phyloP scores from a whole-genome alignment of 2,329 filamentous ascomycete species.

The Penicillium digitatum region DNA sequence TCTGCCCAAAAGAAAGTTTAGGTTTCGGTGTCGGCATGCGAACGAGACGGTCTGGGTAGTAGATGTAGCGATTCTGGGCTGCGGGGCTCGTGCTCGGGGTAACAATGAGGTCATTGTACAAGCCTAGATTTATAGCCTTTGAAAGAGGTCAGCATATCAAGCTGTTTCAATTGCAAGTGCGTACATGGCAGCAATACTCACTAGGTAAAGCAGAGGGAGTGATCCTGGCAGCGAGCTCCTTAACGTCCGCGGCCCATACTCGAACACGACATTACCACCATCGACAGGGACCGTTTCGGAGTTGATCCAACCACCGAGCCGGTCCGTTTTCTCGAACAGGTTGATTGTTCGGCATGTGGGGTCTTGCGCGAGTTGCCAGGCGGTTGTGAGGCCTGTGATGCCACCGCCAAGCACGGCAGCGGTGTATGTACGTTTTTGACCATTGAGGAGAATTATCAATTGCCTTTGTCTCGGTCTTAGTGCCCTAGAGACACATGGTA shows the following conservation, averaged over 20 bases:
- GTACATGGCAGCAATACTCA: slow-evolving; percentile 40
- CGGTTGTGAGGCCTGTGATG: slow-evolving; percentile 74
- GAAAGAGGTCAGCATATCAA: slow-evolving; percentile 13
- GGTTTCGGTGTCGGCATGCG: slow-evolving; percentile 51
- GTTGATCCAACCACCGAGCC: slow-evolving; percentile 79
- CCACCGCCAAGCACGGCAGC: slow-evolving; percentile 75
- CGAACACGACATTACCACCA: slow-evolving; percentile 67
- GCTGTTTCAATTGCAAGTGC: neutral
- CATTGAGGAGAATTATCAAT: slow-evolving; percentile 16
- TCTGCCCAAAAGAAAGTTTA: slow-evolving; percentile 17
- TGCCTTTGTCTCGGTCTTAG: slow-evolving; percentile 15
- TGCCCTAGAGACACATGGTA: slow-evolving; percentile 23
- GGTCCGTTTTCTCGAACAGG: slow-evolving; percentile 68
- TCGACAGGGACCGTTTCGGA: slow-evolving; percentile 59
- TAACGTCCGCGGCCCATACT: slow-evolving; percentile 77
- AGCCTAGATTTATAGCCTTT: slow-evolving; percentile 56
- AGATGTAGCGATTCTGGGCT: slow-evolving; percentile 69
- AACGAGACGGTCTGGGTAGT: slow-evolving; percentile 80
- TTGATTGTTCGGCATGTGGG: slow-evolving; percentile 69
- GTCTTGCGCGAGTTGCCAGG: slow-evolving; percentile 69
- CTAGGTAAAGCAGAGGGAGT: slow-evolving; percentile 66
- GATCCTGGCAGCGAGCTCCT: slow-evolving; percentile 57
- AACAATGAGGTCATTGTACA: slow-evolving; percentile 55
- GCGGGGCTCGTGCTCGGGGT: slow-evolving; percentile 51
- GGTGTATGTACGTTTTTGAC: slow-evolving; percentile 33